Evolutionary conservation across 164 flowering plant species (phyloP).

Genomic region (Aristolochia californica): DNA sequence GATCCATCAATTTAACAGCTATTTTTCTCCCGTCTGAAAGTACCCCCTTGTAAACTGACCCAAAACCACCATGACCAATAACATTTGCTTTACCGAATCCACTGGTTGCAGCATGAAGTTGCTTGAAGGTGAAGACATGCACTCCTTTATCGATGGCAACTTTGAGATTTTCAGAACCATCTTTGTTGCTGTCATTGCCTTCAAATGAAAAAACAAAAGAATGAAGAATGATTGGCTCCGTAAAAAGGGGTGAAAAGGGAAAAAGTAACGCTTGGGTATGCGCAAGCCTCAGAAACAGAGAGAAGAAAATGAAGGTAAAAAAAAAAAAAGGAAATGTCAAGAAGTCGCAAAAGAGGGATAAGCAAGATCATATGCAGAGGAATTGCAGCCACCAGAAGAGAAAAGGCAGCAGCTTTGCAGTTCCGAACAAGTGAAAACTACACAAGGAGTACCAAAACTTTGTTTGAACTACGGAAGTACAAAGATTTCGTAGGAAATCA

Average conservation of each 20-base stretch:
- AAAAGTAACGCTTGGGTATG: too few species aligned
- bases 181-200: slow-evolving; percentile 37
- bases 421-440: too few species aligned
- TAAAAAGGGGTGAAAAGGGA: too few species aligned
- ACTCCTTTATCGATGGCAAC: slow-evolving; percentile 49
- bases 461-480: too few species aligned
- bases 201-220: slow-evolving; percentile 8
- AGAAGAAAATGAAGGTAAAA: not conserved
- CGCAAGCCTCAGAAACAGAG: not conserved
- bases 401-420: too few species aligned
- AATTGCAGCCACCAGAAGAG: too few species aligned
- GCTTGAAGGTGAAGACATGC: slow-evolving; percentile 80
- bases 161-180: slow-evolving; percentile 22
- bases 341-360: not conserved
- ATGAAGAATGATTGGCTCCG: not conserved
- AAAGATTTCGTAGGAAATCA: too few species aligned
- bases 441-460: too few species aligned
- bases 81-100: slow-evolving; percentile 83
- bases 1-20: slow-evolving; percentile 89
- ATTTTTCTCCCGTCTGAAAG: slow-evolving; percentile 72
- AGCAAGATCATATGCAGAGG: not conserved
- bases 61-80: slow-evolving; percentile 91
- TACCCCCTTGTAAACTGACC: slow-evolving; percentile 77
- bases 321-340: not conserved
- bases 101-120: slow-evolving; percentile 79